A percentile compares a stretch with the other conserved stretches of the same genome.
phyloP scores from a whole-genome alignment of 2,329 filamentous ascomycete genomes.

The Cercospora brassicicola region DNA sequence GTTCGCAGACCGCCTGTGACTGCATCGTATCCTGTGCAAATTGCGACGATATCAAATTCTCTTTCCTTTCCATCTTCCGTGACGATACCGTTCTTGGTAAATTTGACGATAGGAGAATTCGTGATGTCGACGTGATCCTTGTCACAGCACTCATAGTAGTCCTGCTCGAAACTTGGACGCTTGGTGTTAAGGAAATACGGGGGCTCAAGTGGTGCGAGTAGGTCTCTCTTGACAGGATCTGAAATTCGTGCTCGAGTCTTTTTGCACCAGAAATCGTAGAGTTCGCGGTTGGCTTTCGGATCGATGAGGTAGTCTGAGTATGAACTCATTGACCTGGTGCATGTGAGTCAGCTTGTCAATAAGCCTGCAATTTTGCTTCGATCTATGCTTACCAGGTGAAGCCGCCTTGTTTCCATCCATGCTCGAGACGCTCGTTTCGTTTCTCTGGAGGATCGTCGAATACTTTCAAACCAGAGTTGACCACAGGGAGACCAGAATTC shows the following conservation, averaged over 20 bases:
- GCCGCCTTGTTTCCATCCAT: slow-evolving; percentile 43
- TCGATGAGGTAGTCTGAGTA: background rate
- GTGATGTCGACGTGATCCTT: slow-evolving; percentile 31
- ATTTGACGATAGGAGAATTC: slow-evolving; percentile 44
- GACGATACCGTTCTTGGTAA: slow-evolving; percentile 48
- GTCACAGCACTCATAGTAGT: slow-evolving; percentile 34
- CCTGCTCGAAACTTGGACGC: slow-evolving; percentile 47
- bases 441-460: slow-evolving; percentile 44
- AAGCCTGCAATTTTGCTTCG: background rate
- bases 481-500: slow-evolving; percentile 49
- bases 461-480: slow-evolving; percentile 57
- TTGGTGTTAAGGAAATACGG: slow-evolving; percentile 49
- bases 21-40: slow-evolving; percentile 49
- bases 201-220: slow-evolving; percentile 45
- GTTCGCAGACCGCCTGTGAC: slow-evolving; percentile 40
- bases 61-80: slow-evolving; percentile 42
- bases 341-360: background rate
- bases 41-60: slow-evolving; percentile 45
- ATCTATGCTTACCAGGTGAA: slow-evolving; percentile 34
- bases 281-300: background rate
- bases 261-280: background rate
- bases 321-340: background rate
- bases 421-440: slow-evolving; percentile 39
- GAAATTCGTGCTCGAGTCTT: background rate
- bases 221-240: slow-evolving; percentile 44